Conservation (phyloP, 1,139 yeast genomes). For the Kluyveromyces sp. region DNA sequence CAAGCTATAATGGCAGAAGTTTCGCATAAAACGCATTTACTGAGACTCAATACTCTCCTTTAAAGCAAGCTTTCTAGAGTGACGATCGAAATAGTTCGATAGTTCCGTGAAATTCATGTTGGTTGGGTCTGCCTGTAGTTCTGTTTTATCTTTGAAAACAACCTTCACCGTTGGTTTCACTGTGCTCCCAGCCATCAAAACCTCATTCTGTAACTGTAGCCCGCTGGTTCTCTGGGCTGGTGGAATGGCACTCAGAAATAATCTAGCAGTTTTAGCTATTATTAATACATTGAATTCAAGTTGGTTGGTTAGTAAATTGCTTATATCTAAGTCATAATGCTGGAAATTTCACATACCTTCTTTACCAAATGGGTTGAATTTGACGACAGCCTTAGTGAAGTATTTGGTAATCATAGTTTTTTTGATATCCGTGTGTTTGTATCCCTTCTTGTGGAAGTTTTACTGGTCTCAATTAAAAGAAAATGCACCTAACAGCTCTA, state of each 20-base stretch:
- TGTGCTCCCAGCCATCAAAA: slow-evolving; percentile 39
- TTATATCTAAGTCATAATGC: too few relatives aligned
- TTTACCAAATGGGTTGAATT: slow-evolving; percentile 67
- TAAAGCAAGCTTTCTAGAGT: slow-evolving; percentile 60
- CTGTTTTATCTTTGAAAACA: slow-evolving; percentile 73
- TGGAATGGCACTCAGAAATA: slow-evolving; percentile 75
- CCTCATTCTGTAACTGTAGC: slow-evolving; percentile 43
- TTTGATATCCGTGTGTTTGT: not conserved
- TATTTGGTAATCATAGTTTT: slow-evolving; percentile 70
- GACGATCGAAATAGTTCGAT: slow-evolving; percentile 52
- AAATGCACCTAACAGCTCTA: too few relatives aligned
- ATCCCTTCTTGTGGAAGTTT: too few relatives aligned
- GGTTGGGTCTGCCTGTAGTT: slow-evolving; percentile 61
- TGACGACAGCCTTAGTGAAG: slow-evolving; percentile 68
- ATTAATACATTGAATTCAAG: too few relatives aligned
- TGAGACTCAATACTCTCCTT: slow-evolving; percentile 51
- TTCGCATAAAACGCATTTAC: slow-evolving; percentile 5
- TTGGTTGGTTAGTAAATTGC: not conserved
- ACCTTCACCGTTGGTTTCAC: slow-evolving; percentile 60
- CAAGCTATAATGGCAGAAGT: not conserved
- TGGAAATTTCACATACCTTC: slow-evolving; percentile 39
- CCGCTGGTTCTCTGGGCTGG: slow-evolving; percentile 51
- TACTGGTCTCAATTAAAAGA: too few relatives aligned
- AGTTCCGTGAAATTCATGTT: slow-evolving; percentile 46
- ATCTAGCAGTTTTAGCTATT: slow-evolving; percentile 66